Conservation (phyloP, 768 basidiomycete genomes). For the Mycena floridula region DNA sequence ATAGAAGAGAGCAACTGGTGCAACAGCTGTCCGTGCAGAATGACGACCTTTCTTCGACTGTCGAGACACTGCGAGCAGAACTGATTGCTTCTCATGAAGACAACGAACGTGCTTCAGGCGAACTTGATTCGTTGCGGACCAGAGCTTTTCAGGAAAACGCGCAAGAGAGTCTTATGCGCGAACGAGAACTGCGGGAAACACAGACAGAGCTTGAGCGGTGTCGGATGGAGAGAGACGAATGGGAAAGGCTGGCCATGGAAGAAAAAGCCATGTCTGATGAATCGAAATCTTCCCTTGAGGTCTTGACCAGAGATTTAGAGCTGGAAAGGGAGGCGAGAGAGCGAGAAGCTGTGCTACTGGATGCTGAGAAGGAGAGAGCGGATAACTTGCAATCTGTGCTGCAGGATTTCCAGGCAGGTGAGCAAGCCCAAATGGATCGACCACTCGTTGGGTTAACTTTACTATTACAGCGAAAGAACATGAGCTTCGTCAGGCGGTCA, state of each 20-base stretch:
- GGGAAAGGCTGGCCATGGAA: constrained; percentile 42
- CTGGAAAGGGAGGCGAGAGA: constrained; percentile 55
- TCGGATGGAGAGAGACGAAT: constrained; percentile 70
- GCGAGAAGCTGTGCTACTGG: constrained; percentile 50
- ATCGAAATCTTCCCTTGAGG: constrained; percentile 48
- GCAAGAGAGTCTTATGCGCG: constrained; percentile 65
- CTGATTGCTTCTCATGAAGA: constrained; percentile 73
- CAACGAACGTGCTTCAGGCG: constrained; percentile 57
- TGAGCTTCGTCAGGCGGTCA: constrained; percentile 80
- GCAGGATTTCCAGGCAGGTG: constrained; percentile 92
- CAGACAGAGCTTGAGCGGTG: constrained; percentile 85
- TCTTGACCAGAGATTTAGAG: constrained; percentile 59
- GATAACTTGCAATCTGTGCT: constrained; percentile 87
- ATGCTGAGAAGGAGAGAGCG: constrained; percentile 66
- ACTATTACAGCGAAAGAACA: constrained; percentile 71
- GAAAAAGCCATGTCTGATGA: constrained; percentile 75
- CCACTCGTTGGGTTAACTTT: constrained; percentile 3
- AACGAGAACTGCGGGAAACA: constrained; percentile 74
- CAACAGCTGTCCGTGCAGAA: constrained; percentile 74
- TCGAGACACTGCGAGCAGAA: constrained; percentile 79
- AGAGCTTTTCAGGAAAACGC: constrained; percentile 60
- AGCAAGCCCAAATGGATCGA: too few relatives aligned
- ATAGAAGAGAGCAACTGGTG: constrained; percentile 81
- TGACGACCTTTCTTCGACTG: constrained; percentile 61
- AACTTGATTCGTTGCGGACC: constrained; percentile 64